These are phyloP conservation scores for Fistulina hepatica DNA, from an alignment of 1,284 basidiomycete genomes.

Conservation along the genomic window DNA sequence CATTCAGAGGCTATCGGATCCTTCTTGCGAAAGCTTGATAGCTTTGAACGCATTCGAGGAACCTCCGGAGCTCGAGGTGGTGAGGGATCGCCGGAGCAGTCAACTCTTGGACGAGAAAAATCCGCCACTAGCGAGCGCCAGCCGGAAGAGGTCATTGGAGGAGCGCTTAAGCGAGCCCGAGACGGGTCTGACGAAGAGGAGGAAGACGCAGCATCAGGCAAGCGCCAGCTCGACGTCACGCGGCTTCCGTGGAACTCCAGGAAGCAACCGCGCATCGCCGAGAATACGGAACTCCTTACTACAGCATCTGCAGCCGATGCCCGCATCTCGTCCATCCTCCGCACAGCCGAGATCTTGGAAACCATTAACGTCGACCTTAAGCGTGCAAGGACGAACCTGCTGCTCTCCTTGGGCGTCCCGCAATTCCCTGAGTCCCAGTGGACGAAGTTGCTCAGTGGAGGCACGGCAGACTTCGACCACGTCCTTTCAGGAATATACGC, in stretches of 20 bases:
- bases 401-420: conserved; percentile 8
- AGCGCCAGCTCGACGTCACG: not conserved
- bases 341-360: not conserved
- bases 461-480: conserved; percentile 12
- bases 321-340: no score
- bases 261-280: no score
- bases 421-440: conserved; percentile 17
- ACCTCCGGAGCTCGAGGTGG: not conserved
- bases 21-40: no score
- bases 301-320: no score
- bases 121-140: not conserved
- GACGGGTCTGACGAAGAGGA: not conserved
- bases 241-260: not conserved
- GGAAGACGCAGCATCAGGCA: not conserved
- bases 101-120: not conserved
- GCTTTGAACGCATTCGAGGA: not conserved
- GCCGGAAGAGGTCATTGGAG: not conserved
- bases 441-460: conserved; percentile 14
- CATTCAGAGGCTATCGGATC: no score
- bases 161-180: not conserved
- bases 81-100: not conserved
- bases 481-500: conserved; percentile 15
- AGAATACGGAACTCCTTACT: not conserved
- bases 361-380: not conserved
- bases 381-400: conserved; percentile 1